Percentiles rank a stretch among this genome's conserved stretches.
Evolutionary conservation across 495 filamentous ascomycete genomes (phyloP).

Genomic region (Cudoniella acicularis): DNA sequence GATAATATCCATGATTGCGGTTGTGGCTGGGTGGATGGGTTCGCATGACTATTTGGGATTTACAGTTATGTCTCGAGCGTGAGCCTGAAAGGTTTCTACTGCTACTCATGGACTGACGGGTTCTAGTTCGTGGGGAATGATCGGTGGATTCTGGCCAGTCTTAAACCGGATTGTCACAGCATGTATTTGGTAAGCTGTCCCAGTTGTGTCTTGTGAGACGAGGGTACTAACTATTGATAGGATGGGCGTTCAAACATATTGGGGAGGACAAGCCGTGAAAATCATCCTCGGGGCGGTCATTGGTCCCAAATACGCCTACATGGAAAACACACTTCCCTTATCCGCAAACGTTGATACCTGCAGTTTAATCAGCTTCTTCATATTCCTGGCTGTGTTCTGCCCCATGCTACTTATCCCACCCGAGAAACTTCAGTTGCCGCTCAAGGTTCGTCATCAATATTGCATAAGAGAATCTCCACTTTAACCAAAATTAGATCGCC

Average conservation of each 20-base stretch:
- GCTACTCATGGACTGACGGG: background rate
- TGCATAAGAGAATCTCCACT: background rate
- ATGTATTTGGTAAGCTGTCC: slow-evolving; percentile 81
- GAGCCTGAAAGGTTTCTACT: background rate
- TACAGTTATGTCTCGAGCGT: slow-evolving; percentile 23
- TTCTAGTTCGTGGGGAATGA: slow-evolving; percentile 21
- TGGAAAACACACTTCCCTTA: slow-evolving; percentile 35
- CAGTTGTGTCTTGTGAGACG: slow-evolving; percentile 75
- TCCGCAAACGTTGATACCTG: slow-evolving; percentile 37
- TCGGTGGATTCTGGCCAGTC: slow-evolving; percentile 79
- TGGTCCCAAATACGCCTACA: slow-evolving; percentile 38
- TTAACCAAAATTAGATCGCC: slow-evolving; percentile 47
- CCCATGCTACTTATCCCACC: slow-evolving; percentile 38
- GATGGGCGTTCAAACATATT: slow-evolving; percentile 56
- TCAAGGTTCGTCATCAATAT: slow-evolving; percentile 7
- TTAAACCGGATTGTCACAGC: slow-evolving; percentile 86
- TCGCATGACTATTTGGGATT: slow-evolving; percentile 21
- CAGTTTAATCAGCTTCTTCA: slow-evolving; percentile 39
- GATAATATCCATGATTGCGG: slow-evolving; percentile 18
- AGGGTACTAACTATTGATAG: slow-evolving; percentile 67
- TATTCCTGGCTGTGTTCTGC: slow-evolving; percentile 35
- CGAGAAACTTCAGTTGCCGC: slow-evolving; percentile 38
- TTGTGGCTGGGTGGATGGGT: slow-evolving; percentile 22
- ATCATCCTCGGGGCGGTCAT: slow-evolving; percentile 35
- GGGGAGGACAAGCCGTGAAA: slow-evolving; percentile 21